A percentile compares a stretch with the other conserved stretches of the same genome.
These are phyloP conservation scores for Plicaturopsis crispa DNA, from an alignment of 768 basidiomycete genomes.

Conservation along the genomic window DNA sequence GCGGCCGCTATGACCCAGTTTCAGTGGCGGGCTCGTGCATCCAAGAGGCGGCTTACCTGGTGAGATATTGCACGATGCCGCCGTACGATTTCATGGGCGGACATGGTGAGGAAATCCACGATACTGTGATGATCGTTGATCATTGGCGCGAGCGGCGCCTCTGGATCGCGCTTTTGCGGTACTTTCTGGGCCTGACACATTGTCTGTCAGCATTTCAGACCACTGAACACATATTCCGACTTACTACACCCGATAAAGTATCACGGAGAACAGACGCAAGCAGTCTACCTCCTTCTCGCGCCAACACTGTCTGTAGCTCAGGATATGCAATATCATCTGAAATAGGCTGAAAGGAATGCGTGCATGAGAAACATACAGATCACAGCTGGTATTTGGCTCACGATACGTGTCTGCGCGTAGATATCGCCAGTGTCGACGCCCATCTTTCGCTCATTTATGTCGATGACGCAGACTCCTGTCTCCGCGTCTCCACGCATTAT, in stretches of 20 bases:
- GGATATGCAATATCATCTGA: constrained; percentile 44
- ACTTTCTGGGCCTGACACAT: constrained; percentile 1
- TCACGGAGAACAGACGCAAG: constrained; percentile 65
- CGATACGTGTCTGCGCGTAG: constrained; percentile 48
- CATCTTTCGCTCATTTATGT: constrained; percentile 58
- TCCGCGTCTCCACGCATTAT: constrained; percentile 57
- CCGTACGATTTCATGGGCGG: constrained; percentile 46
- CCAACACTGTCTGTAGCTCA: constrained; percentile 50
- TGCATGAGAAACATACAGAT: background rate
- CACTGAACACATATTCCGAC: constrained; percentile 8
- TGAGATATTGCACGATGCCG: constrained; percentile 61
- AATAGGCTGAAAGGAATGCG: constrained; percentile 41
- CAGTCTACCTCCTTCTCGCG: constrained; percentile 55
- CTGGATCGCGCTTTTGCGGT: constrained; percentile 10
- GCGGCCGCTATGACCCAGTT: constrained; percentile 18
- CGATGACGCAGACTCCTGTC: constrained; percentile 78
- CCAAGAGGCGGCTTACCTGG: constrained; percentile 36
- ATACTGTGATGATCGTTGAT: constrained; percentile 46
- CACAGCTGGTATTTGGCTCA: constrained; percentile 25
- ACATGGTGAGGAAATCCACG: constrained; percentile 50
- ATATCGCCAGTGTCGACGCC: constrained; percentile 80
- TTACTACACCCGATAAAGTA: constrained; percentile 50
- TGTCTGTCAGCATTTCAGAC: too few relatives aligned
- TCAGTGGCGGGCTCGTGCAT: constrained; percentile 1
- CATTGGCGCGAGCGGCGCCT: constrained; percentile 45